Conservation (phyloP, 345 rosid genomes). For the Populus euphratica region DNA sequence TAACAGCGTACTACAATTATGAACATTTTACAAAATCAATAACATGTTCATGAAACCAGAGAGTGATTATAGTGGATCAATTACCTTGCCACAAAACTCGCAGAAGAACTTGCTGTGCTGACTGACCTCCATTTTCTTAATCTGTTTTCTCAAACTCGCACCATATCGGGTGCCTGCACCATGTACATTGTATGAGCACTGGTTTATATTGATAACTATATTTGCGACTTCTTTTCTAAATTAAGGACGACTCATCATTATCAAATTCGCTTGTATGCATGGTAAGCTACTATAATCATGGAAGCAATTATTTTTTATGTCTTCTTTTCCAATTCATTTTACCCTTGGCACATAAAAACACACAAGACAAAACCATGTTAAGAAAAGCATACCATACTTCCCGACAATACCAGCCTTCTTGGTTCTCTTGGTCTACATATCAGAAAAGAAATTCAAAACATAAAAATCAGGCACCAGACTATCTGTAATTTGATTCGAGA, state of each 20-base stretch:
- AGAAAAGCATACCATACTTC: neutral
- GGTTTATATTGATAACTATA: too few species aligned
- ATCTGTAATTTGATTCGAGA: too few species aligned
- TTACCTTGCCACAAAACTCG: constrained; percentile 81
- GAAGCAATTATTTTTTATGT: too few species aligned
- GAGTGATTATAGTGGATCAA: neutral
- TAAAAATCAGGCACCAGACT: too few species aligned
- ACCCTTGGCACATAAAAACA: neutral
- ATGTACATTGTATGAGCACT: neutral
- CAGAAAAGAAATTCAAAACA: neutral
- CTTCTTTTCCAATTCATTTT: neutral
- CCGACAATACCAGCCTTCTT: neutral
- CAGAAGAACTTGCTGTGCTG: constrained; percentile 82
- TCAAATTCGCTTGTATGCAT: too few species aligned
- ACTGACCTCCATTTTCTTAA: constrained; percentile 76
- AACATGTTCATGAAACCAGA: neutral
- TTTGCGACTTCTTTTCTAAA: too few species aligned
- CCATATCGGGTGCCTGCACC: constrained; percentile 69
- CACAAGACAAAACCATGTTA: neutral
- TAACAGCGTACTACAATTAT: constrained; percentile 66
- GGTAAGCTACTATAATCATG: neutral
- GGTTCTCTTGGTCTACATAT: constrained; percentile 40
- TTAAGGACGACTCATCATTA: neutral
- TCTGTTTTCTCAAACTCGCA: constrained; percentile 81
- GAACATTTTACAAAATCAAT: neutral